Base-by-base conservation (phyloP, 352 stramenopile genomes). In the Phytopythium kandeliae region DNA sequence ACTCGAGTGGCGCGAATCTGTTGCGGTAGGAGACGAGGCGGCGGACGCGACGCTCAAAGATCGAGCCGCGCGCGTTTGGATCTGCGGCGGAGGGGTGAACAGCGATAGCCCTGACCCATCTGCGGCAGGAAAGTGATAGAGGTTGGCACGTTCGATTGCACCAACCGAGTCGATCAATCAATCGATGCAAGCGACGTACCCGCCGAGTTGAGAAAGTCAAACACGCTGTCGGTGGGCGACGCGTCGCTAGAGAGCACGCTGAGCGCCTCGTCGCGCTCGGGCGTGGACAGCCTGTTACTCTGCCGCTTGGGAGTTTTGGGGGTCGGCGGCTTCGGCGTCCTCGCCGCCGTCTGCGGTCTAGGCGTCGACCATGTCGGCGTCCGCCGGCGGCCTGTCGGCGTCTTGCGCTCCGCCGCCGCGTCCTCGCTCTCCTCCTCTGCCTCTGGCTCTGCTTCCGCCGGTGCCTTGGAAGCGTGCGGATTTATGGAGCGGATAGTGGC, bases 201-300 rank as follows among this genome's bases (percentile, higher is more conserved):
- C 55, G 47, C 21, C 4, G 67, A 54, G 38, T 24, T 66, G 40
- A 88, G 65, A 36, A 86, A 85, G 35, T 88, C 78, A 12, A 80
- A 78, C 34, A 78, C 63, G 48, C 65, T 78, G 37, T 71, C 73
- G 19, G 65, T 60, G 0, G 60, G 60, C 7, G 60, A 79, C 37
- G 55, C 62, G 38, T 85, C 69, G 35, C 60, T 69, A 10, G 73
- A 85, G 41, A 85, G 71, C 33, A 85, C 60, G 42, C 69, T 85
- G 25, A 83, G 50, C 42, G 56, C 41, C n/a, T 83, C 74, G 4
- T 69, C 65, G 30, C 26, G 35, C n/a, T 63, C 56, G 19, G 50
- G 55, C 21, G 38, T 45, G 11, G n/a, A 9, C 31, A 36, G 31
- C 16, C 31, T 36, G 31, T 13, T 37, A 16, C 33, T 19, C n/a